Percentiles rank a stretch among this genome's conserved stretches.
These are phyloP conservation scores for Abelmoschus esculentus DNA, from an alignment of 345 rosid genomes.

Conservation along the genomic window DNA sequence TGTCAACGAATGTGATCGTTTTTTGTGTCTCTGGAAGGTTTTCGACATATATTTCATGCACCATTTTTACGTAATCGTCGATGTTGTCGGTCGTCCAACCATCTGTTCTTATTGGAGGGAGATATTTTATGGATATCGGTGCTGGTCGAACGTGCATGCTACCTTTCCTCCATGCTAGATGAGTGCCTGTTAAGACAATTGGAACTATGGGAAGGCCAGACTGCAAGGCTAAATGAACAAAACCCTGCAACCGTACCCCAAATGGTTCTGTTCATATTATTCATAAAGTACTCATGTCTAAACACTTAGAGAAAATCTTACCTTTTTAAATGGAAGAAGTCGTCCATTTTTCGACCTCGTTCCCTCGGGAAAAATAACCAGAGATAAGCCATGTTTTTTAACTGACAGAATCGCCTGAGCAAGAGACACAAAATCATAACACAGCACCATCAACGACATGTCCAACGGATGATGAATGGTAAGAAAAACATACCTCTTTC, in stretches of 20 bases:
- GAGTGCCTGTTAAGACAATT: slow-evolving; percentile 40
- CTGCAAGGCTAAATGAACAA: slow-evolving; percentile 46
- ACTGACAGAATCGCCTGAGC: slow-evolving; percentile 31
- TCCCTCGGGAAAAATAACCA: slow-evolving; percentile 54
- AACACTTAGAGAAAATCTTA: background rate
- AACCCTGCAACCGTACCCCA: slow-evolving; percentile 34
- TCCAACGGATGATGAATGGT: background rate
- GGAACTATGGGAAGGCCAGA: slow-evolving; percentile 43
- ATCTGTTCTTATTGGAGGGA: slow-evolving; percentile 34
- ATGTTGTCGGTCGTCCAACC: slow-evolving; percentile 25
- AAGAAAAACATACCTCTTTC: slow-evolving; percentile 30
- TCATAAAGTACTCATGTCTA: background rate
- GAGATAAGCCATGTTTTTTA: slow-evolving; percentile 31
- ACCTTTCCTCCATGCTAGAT: slow-evolving; percentile 58
- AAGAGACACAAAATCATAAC: background rate
- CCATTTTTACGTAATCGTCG: slow-evolving; percentile 18
- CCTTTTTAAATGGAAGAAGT: slow-evolving; percentile 52
- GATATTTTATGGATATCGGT: slow-evolving; percentile 42
- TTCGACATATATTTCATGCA: slow-evolving; percentile 21
- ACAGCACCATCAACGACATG: background rate
- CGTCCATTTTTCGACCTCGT: slow-evolving; percentile 48
- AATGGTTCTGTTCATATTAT: background rate
- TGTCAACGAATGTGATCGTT: slow-evolving; percentile 17
- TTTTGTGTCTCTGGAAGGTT: slow-evolving; percentile 29
- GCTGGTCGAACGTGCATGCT: slow-evolving; percentile 42